Conservation (phyloP, 805 yeast species). For the Nakazawaea sp. region DNA sequence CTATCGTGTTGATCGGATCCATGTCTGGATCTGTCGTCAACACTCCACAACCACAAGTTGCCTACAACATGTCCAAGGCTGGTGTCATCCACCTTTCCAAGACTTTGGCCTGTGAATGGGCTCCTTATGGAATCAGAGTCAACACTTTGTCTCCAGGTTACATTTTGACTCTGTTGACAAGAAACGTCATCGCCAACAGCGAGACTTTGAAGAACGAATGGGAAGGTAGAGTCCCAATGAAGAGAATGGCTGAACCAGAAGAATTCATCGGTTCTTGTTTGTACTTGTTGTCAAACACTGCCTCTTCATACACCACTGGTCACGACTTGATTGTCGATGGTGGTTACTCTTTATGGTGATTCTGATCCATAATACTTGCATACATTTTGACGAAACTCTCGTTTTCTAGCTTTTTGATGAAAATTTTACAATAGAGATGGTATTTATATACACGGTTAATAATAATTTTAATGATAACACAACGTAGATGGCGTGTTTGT, state of each 20-base stretch:
- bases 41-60: conserved; percentile 74
- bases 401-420: too few species aligned
- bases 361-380: too few species aligned
- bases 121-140: conserved; percentile 66
- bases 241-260: conserved; percentile 79
- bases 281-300: conserved; percentile 64
- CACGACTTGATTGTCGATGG: conserved; percentile 80
- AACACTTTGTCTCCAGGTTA: conserved; percentile 78
- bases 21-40: conserved; percentile 76
- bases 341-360: conserved; percentile 79
- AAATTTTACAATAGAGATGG: too few species aligned
- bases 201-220: conserved; percentile 59
- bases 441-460: too few species aligned
- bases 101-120: conserved; percentile 79
- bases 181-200: conserved; percentile 57
- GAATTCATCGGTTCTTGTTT: conserved; percentile 75
- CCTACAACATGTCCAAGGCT: conserved; percentile 82
- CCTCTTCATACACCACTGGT: conserved; percentile 78
- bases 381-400: too few species aligned
- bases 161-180: conserved; percentile 73
- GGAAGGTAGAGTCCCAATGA: conserved; percentile 69
- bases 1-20: conserved; percentile 66
- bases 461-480: too few species aligned
- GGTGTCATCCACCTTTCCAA: conserved; percentile 77
- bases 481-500: too few species aligned